phyloP scores from a whole-genome alignment of 306 rosid species.

The Arachis stenosperma region DNA sequence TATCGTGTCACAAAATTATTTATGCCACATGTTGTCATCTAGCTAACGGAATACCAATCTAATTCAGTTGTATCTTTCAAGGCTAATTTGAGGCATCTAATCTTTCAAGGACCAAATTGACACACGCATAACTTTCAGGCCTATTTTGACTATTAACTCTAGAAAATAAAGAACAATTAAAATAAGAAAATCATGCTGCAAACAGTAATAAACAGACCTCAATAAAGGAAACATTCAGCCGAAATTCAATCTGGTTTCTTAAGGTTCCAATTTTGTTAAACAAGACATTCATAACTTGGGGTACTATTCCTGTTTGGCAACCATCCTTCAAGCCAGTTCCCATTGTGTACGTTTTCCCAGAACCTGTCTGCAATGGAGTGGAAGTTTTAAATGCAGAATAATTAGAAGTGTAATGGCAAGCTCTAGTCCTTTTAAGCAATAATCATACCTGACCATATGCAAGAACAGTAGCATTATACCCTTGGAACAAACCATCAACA shows the following conservation, averaged over 20 bases:
- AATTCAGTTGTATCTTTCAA: too few relatives aligned
- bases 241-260: slow-evolving; percentile 87
- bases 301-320: slow-evolving; percentile 75
- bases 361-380: slow-evolving; percentile 89
- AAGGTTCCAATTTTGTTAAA: slow-evolving; percentile 84
- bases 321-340: slow-evolving; percentile 98
- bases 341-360: slow-evolving; percentile 99
- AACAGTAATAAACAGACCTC: slow-evolving; percentile 64
- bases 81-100: too few relatives aligned
- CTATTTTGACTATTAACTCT: too few relatives aligned
- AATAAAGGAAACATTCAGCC: slow-evolving; percentile 93
- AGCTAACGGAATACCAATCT: too few relatives aligned
- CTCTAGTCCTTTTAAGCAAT: slow-evolving; percentile 3
- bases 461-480: slow-evolving; percentile 98
- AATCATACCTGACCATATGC: slow-evolving; percentile 96
- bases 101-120: too few relatives aligned
- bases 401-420: slow-evolving; percentile 25
- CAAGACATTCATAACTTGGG: slow-evolving; percentile 90
- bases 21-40: too few relatives aligned
- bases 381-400: slow-evolving; percentile 45
- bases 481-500: slow-evolving; percentile 95
- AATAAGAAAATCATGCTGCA: slow-evolving; percentile 36
- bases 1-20: too few relatives aligned
- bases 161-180: background rate
- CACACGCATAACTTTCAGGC: too few relatives aligned